Evolutionary conservation across 192 early-diverging fungal genomes (phyloP).

Genomic region (Mortierella hygrophila): DNA sequence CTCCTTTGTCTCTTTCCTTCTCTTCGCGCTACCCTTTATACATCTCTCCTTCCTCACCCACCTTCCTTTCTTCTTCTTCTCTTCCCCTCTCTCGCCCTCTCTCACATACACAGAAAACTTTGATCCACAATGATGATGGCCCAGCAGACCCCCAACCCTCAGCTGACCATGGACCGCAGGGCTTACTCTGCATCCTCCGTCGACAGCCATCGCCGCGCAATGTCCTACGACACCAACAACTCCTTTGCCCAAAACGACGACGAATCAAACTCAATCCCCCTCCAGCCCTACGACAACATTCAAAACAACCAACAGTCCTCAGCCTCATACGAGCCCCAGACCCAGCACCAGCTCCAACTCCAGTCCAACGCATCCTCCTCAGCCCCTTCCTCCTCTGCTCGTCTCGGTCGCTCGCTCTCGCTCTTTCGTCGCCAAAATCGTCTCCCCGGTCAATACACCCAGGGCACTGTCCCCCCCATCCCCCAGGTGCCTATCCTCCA

Average conservation of each 20-base stretch:
- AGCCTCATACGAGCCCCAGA: not conserved
- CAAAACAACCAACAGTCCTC: not conserved
- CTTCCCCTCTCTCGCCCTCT: not conserved
- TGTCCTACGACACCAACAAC: conserved; percentile 37
- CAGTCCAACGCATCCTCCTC: not conserved
- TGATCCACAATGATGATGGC: conserved; percentile 28
- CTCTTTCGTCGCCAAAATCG: conserved; percentile 46
- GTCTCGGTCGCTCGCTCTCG: conserved; percentile 36
- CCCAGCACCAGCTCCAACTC: conserved; percentile 13
- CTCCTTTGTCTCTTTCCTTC: not conserved
- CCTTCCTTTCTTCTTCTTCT: not conserved
- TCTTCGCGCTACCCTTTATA: not conserved
- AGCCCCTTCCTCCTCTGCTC: not conserved
- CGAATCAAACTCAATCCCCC: conserved; percentile 45
- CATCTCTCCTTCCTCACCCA: not conserved
- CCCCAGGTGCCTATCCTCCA: conserved; percentile 48
- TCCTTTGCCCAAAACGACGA: conserved; percentile 6
- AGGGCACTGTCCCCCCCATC: conserved; percentile 49
- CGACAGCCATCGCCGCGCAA: conserved; percentile 39
- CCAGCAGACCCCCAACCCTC: conserved; percentile 2
- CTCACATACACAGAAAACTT: not conserved
- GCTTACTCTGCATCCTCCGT: conserved; percentile 29
- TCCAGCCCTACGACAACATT: not conserved
- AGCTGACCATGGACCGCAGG: conserved; percentile 23
- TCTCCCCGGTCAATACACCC: conserved; percentile 28